phyloP scores from a whole-genome alignment of 768 basidiomycete species.

The Mycena galopus region DNA sequence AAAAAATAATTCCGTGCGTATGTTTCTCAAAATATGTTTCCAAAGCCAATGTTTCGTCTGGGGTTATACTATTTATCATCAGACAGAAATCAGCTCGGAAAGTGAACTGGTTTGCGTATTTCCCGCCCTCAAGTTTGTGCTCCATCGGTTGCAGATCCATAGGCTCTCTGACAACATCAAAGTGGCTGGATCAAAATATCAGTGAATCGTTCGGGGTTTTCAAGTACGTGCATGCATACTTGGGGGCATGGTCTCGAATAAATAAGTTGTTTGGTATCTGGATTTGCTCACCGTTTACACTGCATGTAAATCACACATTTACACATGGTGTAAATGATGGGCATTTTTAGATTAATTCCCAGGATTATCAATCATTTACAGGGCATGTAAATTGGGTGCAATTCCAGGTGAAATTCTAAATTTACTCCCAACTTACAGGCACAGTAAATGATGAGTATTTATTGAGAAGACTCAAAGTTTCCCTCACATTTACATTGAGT shows the following conservation, averaged over 20 bases:
- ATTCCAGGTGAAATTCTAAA: too few relatives aligned
- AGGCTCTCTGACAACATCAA: constrained; percentile 89
- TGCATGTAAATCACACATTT: too few relatives aligned
- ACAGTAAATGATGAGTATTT: too few relatives aligned
- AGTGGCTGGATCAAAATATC: constrained; percentile 73
- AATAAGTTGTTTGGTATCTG: too few relatives aligned
- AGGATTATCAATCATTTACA: too few relatives aligned
- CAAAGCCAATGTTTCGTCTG: constrained; percentile 81
- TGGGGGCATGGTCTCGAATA: constrained; percentile 90
- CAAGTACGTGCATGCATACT: constrained; percentile 62
- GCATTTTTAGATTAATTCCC: too few relatives aligned
- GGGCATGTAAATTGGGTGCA: too few relatives aligned
- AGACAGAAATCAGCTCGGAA: constrained; percentile 91
- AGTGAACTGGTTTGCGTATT: constrained; percentile 86
- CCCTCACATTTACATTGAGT: too few relatives aligned
- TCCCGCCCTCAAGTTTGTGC: constrained; percentile 87
- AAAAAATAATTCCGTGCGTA: constrained; percentile 56
- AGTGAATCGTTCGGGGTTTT: background rate
- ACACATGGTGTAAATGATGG: too few relatives aligned
- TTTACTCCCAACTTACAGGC: too few relatives aligned
- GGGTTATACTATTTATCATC: constrained; percentile 92
- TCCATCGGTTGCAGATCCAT: constrained; percentile 95
- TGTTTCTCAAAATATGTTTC: constrained; percentile 90
- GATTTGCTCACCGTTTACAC: too few relatives aligned
- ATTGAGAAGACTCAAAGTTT: too few relatives aligned